A percentile compares a stretch with the other conserved stretches of the same genome.
Conservation (phyloP, 2,329 filamentous ascomycete species). For the Malbranchea cinnamomea region DNA sequence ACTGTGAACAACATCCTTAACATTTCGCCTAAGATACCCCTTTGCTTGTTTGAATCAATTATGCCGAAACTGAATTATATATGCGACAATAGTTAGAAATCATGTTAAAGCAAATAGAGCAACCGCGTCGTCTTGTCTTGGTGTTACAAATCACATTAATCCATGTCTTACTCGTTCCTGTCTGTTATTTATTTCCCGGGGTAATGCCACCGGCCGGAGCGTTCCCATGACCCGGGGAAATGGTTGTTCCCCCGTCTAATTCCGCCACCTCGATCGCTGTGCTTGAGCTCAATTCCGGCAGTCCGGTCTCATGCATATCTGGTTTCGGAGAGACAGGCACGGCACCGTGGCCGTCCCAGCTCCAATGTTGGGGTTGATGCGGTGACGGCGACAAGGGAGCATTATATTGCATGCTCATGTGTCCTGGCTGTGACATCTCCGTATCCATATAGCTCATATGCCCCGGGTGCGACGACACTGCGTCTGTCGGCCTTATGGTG, state of each 20-base stretch:
- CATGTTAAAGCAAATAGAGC: no score
- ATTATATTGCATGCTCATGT: background rate
- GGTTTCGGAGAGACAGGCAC: background rate
- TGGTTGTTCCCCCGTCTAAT: no score
- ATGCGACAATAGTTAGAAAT: no score
- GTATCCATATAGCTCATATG: constrained; percentile 10
- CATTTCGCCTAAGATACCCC: no score
- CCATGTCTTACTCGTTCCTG: background rate
- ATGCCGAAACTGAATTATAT: no score
- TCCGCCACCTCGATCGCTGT: constrained; percentile 4
- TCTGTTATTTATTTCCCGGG: background rate
- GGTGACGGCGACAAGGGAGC: constrained; percentile 1
- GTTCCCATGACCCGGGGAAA: no score
- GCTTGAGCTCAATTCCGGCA: constrained; percentile 4
- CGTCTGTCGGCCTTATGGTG: constrained; percentile 2
- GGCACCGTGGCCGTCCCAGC: constrained; percentile 3
- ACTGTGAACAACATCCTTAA: no score
- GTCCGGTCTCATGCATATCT: constrained; percentile 2
- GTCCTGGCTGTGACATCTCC: constrained; percentile 2
- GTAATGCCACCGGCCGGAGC: no score
- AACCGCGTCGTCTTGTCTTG: no score
- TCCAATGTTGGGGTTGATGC: no score
- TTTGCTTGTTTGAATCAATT: no score
- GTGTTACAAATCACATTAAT: no score
- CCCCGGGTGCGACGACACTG: constrained; percentile 6